Percentiles rank a stretch among this genome's conserved stretches.
phyloP scores from a whole-genome alignment of 306 rosid species.

The Dicorynia guianensis region DNA sequence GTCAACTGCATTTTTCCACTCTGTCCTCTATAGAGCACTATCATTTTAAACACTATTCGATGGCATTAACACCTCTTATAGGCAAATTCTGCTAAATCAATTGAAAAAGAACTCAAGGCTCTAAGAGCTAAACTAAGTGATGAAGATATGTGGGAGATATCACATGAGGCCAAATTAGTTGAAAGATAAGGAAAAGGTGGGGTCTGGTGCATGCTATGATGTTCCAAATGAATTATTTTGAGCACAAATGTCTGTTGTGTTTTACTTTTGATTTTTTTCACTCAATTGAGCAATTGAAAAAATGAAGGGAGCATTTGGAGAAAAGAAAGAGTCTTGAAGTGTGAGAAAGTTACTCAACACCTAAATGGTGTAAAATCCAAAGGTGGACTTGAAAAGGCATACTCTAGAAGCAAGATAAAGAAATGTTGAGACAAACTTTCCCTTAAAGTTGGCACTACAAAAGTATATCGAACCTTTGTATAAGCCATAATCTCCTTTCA shows the following conservation, averaged over 20 bases:
- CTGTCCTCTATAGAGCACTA: conserved; percentile 33
- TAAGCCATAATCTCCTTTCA: not conserved
- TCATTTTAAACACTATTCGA: conserved; percentile 31
- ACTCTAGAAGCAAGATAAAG: conserved; percentile 67
- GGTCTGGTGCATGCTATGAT: too few species aligned
- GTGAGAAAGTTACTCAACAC: conserved; percentile 65
- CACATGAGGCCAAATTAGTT: too few species aligned
- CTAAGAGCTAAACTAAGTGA: too few species aligned
- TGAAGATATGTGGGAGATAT: too few species aligned
- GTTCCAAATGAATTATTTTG: too few species aligned
- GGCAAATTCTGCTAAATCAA: too few species aligned
- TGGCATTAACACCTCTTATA: too few species aligned
- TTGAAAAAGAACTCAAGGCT: too few species aligned
- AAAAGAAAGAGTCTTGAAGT: conserved; percentile 58
- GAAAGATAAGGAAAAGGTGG: too few species aligned
- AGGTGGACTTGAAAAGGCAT: conserved; percentile 67
- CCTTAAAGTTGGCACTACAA: not conserved
- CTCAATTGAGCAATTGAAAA: conserved; percentile 68
- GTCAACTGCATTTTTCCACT: too few species aligned
- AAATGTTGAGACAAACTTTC: conserved; percentile 71
- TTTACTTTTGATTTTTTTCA: conserved; percentile 11
- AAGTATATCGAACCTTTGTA: not conserved
- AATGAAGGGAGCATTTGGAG: conserved; percentile 59
- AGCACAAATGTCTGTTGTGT: conserved; percentile 17
- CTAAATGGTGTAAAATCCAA: conserved; percentile 53